Evolutionary conservation across 306 rosid species (phyloP), one percentile per base, ranked within the genome.

Genomic region (Lathyrus tuberosus): DNA sequence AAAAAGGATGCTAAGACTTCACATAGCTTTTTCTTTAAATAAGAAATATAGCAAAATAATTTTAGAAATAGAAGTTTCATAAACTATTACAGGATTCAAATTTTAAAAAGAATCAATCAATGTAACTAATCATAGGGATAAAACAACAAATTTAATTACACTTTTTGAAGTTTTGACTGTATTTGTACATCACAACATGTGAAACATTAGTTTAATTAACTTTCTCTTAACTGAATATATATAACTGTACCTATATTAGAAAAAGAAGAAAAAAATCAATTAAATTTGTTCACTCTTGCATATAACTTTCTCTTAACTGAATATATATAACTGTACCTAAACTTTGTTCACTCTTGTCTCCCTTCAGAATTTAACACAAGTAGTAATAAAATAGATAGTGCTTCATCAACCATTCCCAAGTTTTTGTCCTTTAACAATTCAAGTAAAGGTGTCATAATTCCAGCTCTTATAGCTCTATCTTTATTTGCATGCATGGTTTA

Each of bases 351-450:
- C 78, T 82, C 97, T 3, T 79, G 83, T 6, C 89, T 62, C 4
- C 89, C 96, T 16, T 86, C 91, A 2, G 87, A 76, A 73, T 79
- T 82, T 31, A 89, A 84, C 8, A 81, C 82, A 72, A 93, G 93
- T 44, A 93, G 87, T 47, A 84, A 75, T 6, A 90, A 42, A 65
- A 86, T 86, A 43, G 97, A 90, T 12, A 93, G 88, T 6, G 97
- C 96, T 70, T 90, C 98, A 80, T 93, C 98, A 24, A 85, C 69
- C 97, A 93, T 86, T 13, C 88, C 91, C 48, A 88, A 64, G 79
- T 67, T 86, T 58, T 8, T 78, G 67, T 88, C 84, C 60, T 76
- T 72, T 0, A 93, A 84, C 62, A 93, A 63, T 33, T 51, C 52
- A 61, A 85, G 85, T 16, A 93, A 74, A n/a, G n/a, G n/a, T n/a